Conservation (phyloP, 208 protist species). For the Endotrypanum monterogeii region DNA sequence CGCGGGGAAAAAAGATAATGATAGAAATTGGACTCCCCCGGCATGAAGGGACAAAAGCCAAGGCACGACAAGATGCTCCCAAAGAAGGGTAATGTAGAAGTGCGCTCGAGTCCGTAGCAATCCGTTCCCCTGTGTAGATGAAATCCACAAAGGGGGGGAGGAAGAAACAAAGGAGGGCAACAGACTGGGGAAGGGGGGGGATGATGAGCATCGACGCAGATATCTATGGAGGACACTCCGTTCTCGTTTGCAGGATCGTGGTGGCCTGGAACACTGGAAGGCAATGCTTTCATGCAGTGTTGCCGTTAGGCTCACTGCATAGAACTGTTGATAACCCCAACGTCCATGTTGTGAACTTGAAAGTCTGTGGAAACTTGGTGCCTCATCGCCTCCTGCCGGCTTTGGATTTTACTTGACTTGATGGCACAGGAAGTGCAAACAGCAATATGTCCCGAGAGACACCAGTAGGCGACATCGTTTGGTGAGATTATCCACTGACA, state of each 20-base stretch:
- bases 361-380: not conserved
- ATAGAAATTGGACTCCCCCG: no score
- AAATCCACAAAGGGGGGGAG: no score
- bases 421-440: conserved; percentile 41
- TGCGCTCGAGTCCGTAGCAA: no score
- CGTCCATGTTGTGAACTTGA: not conserved
- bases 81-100: no score
- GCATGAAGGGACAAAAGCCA: no score
- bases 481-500: conserved; percentile 30
- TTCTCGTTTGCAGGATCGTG: not conserved
- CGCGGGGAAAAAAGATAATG: no score
- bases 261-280: not conserved
- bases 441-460: conserved; percentile 34
- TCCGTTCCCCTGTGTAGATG: no score
- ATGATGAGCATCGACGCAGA: no score
- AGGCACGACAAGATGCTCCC: no score
- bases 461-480: conserved; percentile 46
- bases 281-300: not conserved
- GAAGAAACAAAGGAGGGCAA: no score
- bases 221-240: no score
- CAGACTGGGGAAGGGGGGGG: no score
- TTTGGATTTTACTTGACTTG: not conserved
- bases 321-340: not conserved
- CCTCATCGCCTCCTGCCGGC: not conserved
- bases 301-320: not conserved